Conservation (phyloP, 345 rosid genomes). For the Hibiscus syriacus region DNA sequence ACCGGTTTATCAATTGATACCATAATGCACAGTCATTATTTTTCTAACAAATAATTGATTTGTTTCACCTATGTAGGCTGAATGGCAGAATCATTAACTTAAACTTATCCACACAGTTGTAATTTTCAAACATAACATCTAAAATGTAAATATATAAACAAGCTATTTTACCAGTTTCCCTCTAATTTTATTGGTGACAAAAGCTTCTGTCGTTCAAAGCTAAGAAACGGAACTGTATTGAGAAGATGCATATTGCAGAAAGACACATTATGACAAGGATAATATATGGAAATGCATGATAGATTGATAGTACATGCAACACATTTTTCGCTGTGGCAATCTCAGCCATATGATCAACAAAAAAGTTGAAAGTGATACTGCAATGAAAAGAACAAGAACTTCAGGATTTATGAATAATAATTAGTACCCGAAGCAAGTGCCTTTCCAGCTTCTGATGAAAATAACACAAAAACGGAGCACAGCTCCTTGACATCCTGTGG, state of each 20-base stretch:
- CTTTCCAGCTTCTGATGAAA: conserved; percentile 39
- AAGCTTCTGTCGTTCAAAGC: background rate
- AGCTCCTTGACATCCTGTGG: conserved; percentile 41
- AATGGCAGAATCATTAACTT: conserved; percentile 1
- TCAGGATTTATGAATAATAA: background rate
- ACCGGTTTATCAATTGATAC: background rate
- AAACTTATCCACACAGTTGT: background rate
- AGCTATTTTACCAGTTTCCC: background rate
- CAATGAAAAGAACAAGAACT: conserved; percentile 11
- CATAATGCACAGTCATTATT: background rate
- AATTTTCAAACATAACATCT: background rate
- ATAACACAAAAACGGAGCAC: conserved; percentile 49
- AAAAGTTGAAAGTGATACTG: background rate
- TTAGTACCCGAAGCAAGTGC: conserved; percentile 40
- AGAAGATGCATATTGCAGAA: background rate
- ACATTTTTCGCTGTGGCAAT: background rate
- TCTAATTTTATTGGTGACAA: background rate
- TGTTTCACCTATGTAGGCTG: background rate
- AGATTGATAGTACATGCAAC: background rate
- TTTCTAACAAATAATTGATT: background rate
- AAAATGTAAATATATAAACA: background rate
- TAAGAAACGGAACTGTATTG: background rate
- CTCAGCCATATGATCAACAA: conserved; percentile 1
- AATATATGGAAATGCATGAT: background rate
- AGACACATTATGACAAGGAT: background rate